Evolutionary conservation across 73 alveolate species (phyloP), one percentile per base, ranked within the genome.

Genomic region (Paramecium biaurelia): DNA sequence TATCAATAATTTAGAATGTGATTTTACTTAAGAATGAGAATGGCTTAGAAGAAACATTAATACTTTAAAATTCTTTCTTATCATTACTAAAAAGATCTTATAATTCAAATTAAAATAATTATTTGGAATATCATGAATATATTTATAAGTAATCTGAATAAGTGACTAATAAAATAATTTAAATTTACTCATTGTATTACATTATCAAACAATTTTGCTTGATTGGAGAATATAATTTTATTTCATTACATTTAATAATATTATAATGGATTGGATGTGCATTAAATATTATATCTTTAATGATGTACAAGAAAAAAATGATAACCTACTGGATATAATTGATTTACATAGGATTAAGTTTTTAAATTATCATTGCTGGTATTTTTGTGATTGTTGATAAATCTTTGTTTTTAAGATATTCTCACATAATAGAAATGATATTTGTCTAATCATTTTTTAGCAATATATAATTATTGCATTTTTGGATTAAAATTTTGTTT

Each of bases 251-350:
- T 11, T 63, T 63, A 26, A 63, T 63, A 10, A 63, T 63, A 14
- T 12, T 63, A 30, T 63, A 63, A 63, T 63, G 84, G 84, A 63
- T 63, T 63, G 84, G 84, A 63, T 63, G 49, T 6, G 9, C 84
- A 24, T 26, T 30, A 23, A 63, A 63, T 63, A 26, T 63, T 11
- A 26, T 26, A 63, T 63, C 84, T 24, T 12, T 63, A 8, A 26
- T 63, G 84, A 63, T 63, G 9, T 63, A 63, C 26, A 63, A 63
- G 23, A 63, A 32, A 63, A 63, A 26, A 63, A 10, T 63, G 10
- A 26, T 63, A 26, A 7, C 1, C 2, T 63, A 63, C 26, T 63
- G 49, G 84, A 12, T 63, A 12, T 63, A 30, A 30, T 30, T 63
- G 24, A 63, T 63, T 26, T 63, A 63, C 4, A 2, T 63, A 63